Conservation (phyloP, 192 early-diverging fungal species). For the Umbelopsis ramanniana region DNA sequence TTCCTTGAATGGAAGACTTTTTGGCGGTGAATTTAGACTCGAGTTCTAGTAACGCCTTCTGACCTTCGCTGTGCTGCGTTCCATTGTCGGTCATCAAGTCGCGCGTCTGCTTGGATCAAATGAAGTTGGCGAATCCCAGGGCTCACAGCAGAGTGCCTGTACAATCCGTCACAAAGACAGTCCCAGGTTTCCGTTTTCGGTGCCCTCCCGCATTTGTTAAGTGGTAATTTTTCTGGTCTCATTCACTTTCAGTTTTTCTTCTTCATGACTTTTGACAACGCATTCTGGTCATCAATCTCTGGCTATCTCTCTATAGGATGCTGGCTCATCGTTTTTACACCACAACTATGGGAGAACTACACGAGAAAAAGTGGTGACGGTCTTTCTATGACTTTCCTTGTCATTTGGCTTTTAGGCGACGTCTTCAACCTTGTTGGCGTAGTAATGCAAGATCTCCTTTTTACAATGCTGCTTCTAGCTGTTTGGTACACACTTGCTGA, state of each 20-base stretch:
- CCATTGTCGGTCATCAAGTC: slow-evolving; percentile 5
- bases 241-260: neutral
- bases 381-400: slow-evolving; percentile 70
- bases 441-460: slow-evolving; percentile 69
- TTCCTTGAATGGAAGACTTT: slow-evolving; percentile 16
- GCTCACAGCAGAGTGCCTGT: neutral
- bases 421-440: slow-evolving; percentile 75
- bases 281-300: slow-evolving; percentile 49
- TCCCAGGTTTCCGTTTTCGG: neutral
- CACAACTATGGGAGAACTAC: slow-evolving; percentile 83
- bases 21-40: slow-evolving; percentile 37
- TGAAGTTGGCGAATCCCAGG: neutral
- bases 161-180: neutral
- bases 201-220: neutral
- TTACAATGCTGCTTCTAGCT: slow-evolving; percentile 74
- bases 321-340: slow-evolving; percentile 85
- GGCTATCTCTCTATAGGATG: slow-evolving; percentile 73
- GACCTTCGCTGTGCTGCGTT: slow-evolving; percentile 32
- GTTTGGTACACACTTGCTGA: slow-evolving; percentile 78
- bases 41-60: slow-evolving; percentile 33
- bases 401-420: slow-evolving; percentile 82
- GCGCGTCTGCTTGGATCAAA: neutral
- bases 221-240: neutral
- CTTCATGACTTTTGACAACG: slow-evolving; percentile 13
- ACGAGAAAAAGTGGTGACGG: slow-evolving; percentile 76